Evolutionary conservation across 805 yeast genomes (phyloP).

Genomic region (Metschnikowia arizonensis): DNA sequence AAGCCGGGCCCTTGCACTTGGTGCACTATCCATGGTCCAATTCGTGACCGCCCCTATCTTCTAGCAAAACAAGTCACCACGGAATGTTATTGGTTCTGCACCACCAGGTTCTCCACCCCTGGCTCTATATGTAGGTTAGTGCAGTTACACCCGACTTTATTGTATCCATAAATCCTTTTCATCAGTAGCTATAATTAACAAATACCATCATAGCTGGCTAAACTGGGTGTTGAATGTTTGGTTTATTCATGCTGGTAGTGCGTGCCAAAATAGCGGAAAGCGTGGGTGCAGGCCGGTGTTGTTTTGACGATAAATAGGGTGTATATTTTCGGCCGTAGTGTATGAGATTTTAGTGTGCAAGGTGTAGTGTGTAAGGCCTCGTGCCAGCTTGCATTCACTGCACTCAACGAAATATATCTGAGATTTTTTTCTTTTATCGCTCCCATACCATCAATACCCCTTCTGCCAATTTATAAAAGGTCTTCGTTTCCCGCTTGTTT

Average conservation of each 20-base stretch:
- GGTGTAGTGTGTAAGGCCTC: conserved; percentile 6
- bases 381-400: conserved; percentile 6
- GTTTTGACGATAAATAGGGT: conserved; percentile 1
- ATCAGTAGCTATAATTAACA: not conserved
- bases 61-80: not conserved
- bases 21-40: not conserved
- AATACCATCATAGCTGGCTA: too few species aligned
- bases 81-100: not conserved
- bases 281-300: conserved; percentile 3
- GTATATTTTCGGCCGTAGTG: conserved; percentile 4
- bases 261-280: not conserved
- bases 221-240: not conserved
- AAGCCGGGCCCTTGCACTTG: conserved; percentile 1
- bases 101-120: too few species aligned
- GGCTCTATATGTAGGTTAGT: not conserved
- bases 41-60: not conserved
- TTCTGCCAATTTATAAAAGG: not conserved
- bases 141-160: not conserved
- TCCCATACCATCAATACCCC: not conserved
- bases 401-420: conserved; percentile 4
- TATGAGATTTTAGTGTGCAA: conserved; percentile 3
- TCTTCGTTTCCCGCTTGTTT: not conserved
- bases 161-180: too few species aligned
- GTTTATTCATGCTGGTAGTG: not conserved
- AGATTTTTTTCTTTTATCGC: conserved; percentile 4